Evolutionary conservation across 306 rosid species (phyloP).

Genomic region (Glycine soja): DNA sequence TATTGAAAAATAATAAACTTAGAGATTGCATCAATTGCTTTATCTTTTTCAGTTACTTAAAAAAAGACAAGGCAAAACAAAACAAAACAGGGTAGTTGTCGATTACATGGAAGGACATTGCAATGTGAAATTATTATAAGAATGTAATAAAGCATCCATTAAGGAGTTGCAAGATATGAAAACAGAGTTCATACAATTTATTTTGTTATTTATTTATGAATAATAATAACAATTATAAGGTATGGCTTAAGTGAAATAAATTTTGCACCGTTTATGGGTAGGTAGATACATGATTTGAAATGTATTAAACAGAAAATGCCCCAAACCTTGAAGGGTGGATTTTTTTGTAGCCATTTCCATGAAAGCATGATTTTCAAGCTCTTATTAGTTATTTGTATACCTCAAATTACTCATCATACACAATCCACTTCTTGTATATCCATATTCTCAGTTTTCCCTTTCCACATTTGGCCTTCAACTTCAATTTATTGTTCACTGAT

Average conservation of each 20-base stretch:
- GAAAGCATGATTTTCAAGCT: slow-evolving; percentile 44
- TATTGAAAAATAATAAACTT: slow-evolving; percentile 36
- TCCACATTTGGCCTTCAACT: slow-evolving; percentile 27
- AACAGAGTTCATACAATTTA: background rate
- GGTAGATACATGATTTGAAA: background rate
- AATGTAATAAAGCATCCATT: slow-evolving; percentile 7
- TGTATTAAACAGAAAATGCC: slow-evolving; percentile 11
- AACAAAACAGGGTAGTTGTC: background rate
- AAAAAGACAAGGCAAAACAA: no score
- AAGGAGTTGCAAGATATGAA: slow-evolving; percentile 5
- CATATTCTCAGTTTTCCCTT: slow-evolving; percentile 6
- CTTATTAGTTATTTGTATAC: background rate
- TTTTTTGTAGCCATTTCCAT: slow-evolving; percentile 37
- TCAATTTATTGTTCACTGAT: slow-evolving; percentile 28
- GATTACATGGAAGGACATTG: background rate
- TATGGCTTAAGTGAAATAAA: background rate
- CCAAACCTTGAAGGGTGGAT: slow-evolving; percentile 50
- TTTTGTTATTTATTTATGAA: background rate
- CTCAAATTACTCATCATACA: slow-evolving; percentile 25
- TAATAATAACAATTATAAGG: background rate
- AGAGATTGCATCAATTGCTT: background rate
- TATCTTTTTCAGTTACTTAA: background rate
- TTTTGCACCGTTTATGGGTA: background rate
- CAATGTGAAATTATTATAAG: background rate
- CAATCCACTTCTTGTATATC: slow-evolving; percentile 31